Evolutionary conservation across 2,329 filamentous ascomycete genomes (phyloP), one percentile per base, ranked within the genome.

Genomic region (Teratosphaeria destructans): DNA sequence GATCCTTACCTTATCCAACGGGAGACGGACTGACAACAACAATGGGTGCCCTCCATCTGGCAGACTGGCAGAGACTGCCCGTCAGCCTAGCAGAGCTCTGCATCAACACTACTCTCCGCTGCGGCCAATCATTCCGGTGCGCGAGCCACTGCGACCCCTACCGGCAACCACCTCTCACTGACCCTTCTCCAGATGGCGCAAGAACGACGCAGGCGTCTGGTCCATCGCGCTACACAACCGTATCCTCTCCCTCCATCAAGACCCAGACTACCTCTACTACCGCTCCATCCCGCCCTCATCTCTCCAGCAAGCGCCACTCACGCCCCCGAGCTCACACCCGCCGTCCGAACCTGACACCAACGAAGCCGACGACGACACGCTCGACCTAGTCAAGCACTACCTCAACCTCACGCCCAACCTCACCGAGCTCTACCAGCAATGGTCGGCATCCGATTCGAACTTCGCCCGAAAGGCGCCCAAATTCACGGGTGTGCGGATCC

Each of bases 101-200:
- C 72, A 91, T 99, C 65, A 90, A 96, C 68, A 99, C 93, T 0
- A 96, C 91, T 0, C 78, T 99, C 37, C 86, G 93, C 63, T 99
- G 94, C 72, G 94, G 94, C 3, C 94, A 99, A 73, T 96, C 93
- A 0, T 99, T 99, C 66, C 77, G 55, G 55, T 56, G 26, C 16
- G n/a, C 43, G 19, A 49, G 29, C 16, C 32, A 32, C 8, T 2
- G n/a, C 23, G 26, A 32, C 27, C 16, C 84, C 84, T n/a, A 49
- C 64, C 52, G 35, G 49, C 29, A 53, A 35, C 53, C 34, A 55
- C 26, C 29, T 19, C 16, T n/a, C 11, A 57, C 19, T 47, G 37
- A 47, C 57, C 4, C 59, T 54, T 12, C 26, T 23, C 10, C 53
- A 86, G 93, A 78, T 99, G 94, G 94, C 87, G 87, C 62, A 91